Evolutionary conservation across 2,329 filamentous ascomycete genomes (phyloP).

Genomic region (Fusarium veterinarium): DNA sequence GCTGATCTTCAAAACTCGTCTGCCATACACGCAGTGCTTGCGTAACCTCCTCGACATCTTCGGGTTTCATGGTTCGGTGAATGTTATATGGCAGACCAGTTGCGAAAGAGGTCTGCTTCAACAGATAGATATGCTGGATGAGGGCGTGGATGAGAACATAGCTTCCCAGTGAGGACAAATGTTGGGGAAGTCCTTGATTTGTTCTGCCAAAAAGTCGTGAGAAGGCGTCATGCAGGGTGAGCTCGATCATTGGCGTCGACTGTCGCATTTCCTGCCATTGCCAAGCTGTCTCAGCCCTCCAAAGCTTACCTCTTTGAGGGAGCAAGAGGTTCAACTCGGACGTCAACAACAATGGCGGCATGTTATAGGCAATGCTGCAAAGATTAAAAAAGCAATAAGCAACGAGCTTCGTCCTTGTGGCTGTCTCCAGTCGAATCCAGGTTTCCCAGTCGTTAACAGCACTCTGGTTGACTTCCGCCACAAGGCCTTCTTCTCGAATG

Average conservation of each 20-base stretch:
- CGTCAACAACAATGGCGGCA: conserved; percentile 67
- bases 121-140: conserved; percentile 77
- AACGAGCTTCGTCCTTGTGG: conserved; percentile 68
- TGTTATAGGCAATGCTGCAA: conserved; percentile 71
- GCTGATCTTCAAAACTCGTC: conserved; percentile 66
- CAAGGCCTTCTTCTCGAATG: conserved; percentile 68
- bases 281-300: conserved; percentile 67
- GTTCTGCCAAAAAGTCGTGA: conserved; percentile 65
- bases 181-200: conserved; percentile 59
- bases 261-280: conserved; percentile 70
- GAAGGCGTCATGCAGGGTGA: conserved; percentile 68
- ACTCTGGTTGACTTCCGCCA: conserved; percentile 60
- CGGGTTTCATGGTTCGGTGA: conserved; percentile 62
- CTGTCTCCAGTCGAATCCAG: conserved; percentile 68
- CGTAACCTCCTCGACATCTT: conserved; percentile 67
- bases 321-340: conserved; percentile 68
- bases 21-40: conserved; percentile 70
- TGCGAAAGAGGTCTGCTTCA: conserved; percentile 71
- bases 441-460: conserved; percentile 66
- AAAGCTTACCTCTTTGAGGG: conserved; percentile 66
- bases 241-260: conserved; percentile 61
- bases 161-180: conserved; percentile 71
- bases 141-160: conserved; percentile 79
- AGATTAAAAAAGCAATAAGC: conserved; percentile 73
- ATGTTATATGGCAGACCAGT: conserved; percentile 61